A percentile compares a stretch with the other conserved stretches of the same genome.
phyloP scores from a whole-genome alignment of 306 rosid genomes.

The Macrotyloma uniflorum region DNA sequence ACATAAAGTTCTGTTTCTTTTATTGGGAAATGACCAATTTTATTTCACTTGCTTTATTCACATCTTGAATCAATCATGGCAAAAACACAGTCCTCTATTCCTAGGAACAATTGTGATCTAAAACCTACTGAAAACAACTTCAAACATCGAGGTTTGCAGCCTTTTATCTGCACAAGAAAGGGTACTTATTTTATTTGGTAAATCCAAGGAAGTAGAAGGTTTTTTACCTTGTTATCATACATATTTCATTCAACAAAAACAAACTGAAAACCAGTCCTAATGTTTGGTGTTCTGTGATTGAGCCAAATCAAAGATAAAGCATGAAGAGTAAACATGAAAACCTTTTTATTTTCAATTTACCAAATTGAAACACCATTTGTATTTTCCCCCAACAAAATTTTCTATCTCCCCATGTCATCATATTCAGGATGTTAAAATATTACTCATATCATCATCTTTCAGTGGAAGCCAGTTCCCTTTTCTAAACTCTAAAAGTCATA shows the following conservation, averaged over 20 bases:
- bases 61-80: too few species aligned
- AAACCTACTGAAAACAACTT: too few species aligned
- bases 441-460: background rate
- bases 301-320: background rate
- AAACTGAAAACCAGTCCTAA: background rate
- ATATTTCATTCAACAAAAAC: slow-evolving; percentile 4
- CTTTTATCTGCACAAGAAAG: too few species aligned
- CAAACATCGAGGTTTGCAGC: background rate
- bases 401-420: background rate
- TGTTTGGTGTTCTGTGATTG: background rate
- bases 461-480: background rate
- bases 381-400: background rate
- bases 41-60: too few species aligned
- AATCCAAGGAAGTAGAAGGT: background rate
- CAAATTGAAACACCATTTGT: slow-evolving; percentile 1
- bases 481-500: background rate
- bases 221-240: too few species aligned
- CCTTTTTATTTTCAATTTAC: background rate
- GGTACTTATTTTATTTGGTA: too few species aligned
- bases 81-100: too few species aligned
- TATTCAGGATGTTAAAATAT: slow-evolving; percentile 13
- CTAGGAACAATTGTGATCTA: too few species aligned
- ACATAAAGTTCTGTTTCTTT: too few species aligned
- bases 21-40: too few species aligned
- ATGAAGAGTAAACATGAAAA: background rate